phyloP scores from a whole-genome alignment of 306 rosid species.

The Trifolium repens region DNA sequence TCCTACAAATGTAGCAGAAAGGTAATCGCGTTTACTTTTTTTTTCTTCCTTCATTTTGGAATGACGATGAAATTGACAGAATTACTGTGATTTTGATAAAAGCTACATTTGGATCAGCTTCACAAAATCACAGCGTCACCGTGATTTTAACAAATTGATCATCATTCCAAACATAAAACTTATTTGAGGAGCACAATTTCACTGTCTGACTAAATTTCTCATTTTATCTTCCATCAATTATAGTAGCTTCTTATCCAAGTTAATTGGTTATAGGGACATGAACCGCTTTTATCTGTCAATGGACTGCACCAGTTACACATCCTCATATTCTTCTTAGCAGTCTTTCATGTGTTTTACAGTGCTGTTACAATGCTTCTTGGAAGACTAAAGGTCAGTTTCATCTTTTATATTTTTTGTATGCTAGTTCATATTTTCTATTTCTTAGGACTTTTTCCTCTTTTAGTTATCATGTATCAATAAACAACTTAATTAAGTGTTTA shows the following conservation, averaged over 20 bases:
- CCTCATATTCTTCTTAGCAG: slow-evolving; percentile 89
- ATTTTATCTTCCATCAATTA: slow-evolving; percentile 7
- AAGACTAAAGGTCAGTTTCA: slow-evolving; percentile 72
- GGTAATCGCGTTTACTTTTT: slow-evolving; percentile 38
- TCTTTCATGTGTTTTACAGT: slow-evolving; percentile 83
- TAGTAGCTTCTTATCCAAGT: slow-evolving; percentile 28
- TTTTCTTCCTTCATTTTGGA: neutral
- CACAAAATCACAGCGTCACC: neutral
- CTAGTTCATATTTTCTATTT: too few relatives aligned
- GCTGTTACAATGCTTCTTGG: slow-evolving; percentile 96
- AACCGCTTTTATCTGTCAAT: slow-evolving; percentile 70
- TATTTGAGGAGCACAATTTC: slow-evolving; percentile 7
- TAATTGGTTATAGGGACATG: slow-evolving; percentile 60
- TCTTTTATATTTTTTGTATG: neutral
- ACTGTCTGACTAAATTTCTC: neutral
- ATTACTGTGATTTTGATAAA: neutral
- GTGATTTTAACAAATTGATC: neutral
- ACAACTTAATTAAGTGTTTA: neutral
- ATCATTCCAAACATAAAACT: neutral
- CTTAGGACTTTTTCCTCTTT: too few relatives aligned
- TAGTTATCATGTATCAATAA: too few relatives aligned
- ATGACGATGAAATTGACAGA: neutral
- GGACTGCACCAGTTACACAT: slow-evolving; percentile 96
- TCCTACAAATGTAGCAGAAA: slow-evolving; percentile 52
- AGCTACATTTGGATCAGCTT: neutral